A percentile compares a stretch with the other conserved stretches of the same genome.
Conservation (phyloP, 495 filamentous ascomycete genomes). For the Neurospora pannonica region DNA sequence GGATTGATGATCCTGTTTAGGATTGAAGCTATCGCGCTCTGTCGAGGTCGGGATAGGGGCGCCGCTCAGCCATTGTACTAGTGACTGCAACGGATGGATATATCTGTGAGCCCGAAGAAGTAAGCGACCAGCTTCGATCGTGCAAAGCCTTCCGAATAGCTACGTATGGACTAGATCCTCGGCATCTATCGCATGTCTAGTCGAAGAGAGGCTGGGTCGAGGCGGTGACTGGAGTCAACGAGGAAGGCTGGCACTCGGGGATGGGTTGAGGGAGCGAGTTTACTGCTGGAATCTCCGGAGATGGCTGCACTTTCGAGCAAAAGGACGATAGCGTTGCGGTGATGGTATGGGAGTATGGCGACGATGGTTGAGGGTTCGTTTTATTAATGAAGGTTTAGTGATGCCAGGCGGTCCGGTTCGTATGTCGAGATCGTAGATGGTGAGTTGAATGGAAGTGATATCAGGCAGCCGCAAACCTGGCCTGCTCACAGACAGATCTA, state of each 20-base stretch:
- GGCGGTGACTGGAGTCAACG: not conserved
- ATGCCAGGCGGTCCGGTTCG: not conserved
- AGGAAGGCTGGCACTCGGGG: not conserved
- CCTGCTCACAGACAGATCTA: not conserved
- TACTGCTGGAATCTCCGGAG: not conserved
- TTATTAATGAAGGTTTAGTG: not conserved
- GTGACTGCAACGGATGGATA: no score
- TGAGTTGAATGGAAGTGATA: not conserved
- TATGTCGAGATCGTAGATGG: not conserved
- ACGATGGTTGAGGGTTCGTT: not conserved
- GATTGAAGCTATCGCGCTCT: not conserved
- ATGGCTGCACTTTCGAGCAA: not conserved
- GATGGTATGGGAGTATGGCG: not conserved
- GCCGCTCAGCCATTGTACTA: no score
- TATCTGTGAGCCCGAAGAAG: not conserved
- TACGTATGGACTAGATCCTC: not conserved
- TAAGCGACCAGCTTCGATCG: no score
- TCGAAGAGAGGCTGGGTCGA: not conserved
- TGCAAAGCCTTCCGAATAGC: no score
- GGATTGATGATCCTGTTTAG: no score
- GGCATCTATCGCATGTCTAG: not conserved
- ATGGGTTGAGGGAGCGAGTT: not conserved
- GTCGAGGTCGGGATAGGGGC: not conserved
- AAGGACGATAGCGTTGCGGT: not conserved
- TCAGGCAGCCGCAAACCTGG: not conserved